Evolutionary conservation across 2,329 filamentous ascomycete species (phyloP), one percentile per base, ranked within the genome.

Genomic region (Aspergillus aculeatus): DNA sequence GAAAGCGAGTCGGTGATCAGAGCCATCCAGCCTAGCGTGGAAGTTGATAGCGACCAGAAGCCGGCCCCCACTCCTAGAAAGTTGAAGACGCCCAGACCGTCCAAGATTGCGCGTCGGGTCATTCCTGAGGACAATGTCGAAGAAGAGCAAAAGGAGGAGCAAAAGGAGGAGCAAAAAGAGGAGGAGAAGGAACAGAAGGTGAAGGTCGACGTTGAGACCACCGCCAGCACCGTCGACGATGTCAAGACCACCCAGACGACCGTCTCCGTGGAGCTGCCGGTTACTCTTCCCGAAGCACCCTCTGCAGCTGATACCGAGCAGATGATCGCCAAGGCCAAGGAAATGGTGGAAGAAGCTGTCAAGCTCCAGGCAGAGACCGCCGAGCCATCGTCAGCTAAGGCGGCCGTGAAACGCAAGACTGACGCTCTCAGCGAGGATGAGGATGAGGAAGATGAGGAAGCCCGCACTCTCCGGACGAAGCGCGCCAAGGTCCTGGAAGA

Each of bases 321-420:
- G 57, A 92, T 97, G 89, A 89, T 98, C 60, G 88, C 88, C 29
- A 87, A 91, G 69, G 95, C 95, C 32, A 92, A 89, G 78, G 86
- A 88, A 66, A 96, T 97, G 91, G 93, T 97, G 5, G 84, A 89
- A 63, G 87, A 87, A 65, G 88, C 88, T 32, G 82, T 87, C 57
- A 80, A 78, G 64, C 70, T 72, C 62, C 81, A 71, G 71, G 77
- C 67, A 55, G 74, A 77, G 44, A 71, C 77, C 16, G 70, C 61
- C 29, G 69, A 66, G 29, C 63, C 71, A 21, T 68, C 73, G 52
- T 69, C 73, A 41, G 65, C 69, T 1, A 75, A 72, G 59, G 73
- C 75, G 32, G 73, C 76, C 47, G 83, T 81, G 73, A 92, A 92
- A 82, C 86, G 91, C 69, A 93, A 93, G 80, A 86, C 85, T 2